Base-by-base conservation (phyloP, 164 flowering plant genomes). In the Umbellularia californica region DNA sequence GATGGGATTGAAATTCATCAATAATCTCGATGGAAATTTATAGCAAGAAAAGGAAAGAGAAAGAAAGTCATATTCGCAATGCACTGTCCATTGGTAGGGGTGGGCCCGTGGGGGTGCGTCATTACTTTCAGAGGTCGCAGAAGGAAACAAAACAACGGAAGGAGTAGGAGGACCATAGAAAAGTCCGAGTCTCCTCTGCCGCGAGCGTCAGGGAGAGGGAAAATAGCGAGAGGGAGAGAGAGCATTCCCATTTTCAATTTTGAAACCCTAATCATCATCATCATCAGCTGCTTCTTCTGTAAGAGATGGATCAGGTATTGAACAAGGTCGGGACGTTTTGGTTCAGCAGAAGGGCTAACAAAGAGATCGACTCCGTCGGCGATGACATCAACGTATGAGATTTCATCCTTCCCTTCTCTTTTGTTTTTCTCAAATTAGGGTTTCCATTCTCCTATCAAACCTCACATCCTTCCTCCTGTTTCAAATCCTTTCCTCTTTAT, bases 301-400 rank as follows among this genome's bases (percentile, higher is more conserved):
- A 3, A 3, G 60, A 55, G 60, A 92, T 92, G 98, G 98, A 93
- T 87, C 90, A 87, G 84, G 78, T 93, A 4, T 14, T 93, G 84
- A 86, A 84, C 90, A 90, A 88, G 87, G 94, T 85, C 3, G 98
- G 98, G 12, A 79, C 89, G 1, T 90, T 87, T 69, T 90, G 94
- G 97, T 76, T 92, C 74, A 84, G 86, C 75, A 83, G 79, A 76
- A 90, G 76, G 77, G 97, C 95, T 79, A 86, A 74, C 90, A 93
- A 86, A 80, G 92, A 93, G 87, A 15, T 93, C 79, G 35, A 74
- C 64, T 90, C 97, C 60, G 94, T 90, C 82, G 90, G 91, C 60
- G 84, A 90, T 25, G 97, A 93, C 74, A 78, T 92, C 79, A 93
- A 86, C 60, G 98, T 93, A 81, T 20, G 81, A 50, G 71, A 41